Evolutionary conservation across 805 yeast species (phyloP), one percentile per base, ranked within the genome.

Genomic region (Candida nemodendra): DNA sequence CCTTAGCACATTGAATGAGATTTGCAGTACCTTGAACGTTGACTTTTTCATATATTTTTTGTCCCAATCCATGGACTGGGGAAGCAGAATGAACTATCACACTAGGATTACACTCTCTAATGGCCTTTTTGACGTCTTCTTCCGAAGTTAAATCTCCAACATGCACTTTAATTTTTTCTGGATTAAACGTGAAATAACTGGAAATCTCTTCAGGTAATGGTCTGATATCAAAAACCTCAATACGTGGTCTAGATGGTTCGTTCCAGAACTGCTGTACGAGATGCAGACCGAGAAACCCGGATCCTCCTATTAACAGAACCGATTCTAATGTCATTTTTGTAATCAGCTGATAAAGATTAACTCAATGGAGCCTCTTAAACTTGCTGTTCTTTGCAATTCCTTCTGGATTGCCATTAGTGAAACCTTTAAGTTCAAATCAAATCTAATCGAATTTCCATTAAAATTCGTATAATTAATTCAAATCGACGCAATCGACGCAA

Each of bases 41-140:
- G 34, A 93, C 99, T 51, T 84, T 84, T 50, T 81, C 84, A 64
- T 91, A 91, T 30, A 93, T 74, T 30, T 78, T 81, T 48, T 84
- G 84, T n/a, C 79, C 75, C 50, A 81, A 69, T 4, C 96, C 97
- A 58, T 89, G 97, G 61, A 93, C 75, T 14, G 99, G 99, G 9
- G 98, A 91, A 2, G 98, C 99, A 1, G 96, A 84, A 58, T 95
- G 98, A 7, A 93, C 95, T 17, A 93, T 76, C 1, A 87, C 90
- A 28, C 77, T 72, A 32, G 95, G 88, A 26, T 69, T 59, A 21
- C 83, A 70, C 11, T 55, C 59, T 23, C 62, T 58, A 26, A 91
- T 76, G 0, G 95, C 95, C 5, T 62, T 54, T 3, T 65, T 58
- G 4, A 93, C 81, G 53, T 87, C 95, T 8, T 66, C 74, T 19